Conservation (phyloP, 2,329 filamentous ascomycete genomes). For the Ophiostoma novo-ulmi region DNA sequence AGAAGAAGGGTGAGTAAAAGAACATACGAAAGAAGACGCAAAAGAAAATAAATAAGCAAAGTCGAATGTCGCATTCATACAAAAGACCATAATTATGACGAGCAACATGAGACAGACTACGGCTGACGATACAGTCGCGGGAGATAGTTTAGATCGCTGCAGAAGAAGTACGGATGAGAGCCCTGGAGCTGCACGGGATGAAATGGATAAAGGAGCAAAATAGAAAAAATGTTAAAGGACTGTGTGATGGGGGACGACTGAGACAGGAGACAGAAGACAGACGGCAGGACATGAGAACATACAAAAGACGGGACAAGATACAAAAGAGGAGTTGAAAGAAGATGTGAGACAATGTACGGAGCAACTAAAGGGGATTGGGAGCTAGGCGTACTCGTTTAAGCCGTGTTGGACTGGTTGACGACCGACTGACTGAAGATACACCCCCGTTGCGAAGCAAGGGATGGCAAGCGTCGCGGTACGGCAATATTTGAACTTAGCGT, state of each 20-base stretch:
- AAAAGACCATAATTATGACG: neutral
- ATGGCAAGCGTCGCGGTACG: neutral
- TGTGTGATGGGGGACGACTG: neutral
- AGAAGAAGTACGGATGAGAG: neutral
- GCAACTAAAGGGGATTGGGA: neutral
- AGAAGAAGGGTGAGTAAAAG: neutral
- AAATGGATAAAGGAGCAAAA: neutral
- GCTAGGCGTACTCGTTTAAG: no score
- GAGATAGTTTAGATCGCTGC: neutral
- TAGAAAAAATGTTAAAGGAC: neutral
- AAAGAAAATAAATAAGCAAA: neutral
- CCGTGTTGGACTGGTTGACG: no score
- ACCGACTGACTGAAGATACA: neutral
- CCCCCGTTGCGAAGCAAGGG: slow-evolving; percentile 5
- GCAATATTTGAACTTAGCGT: neutral
- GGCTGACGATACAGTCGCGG: neutral
- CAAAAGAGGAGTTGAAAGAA: neutral
- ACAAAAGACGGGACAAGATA: neutral
- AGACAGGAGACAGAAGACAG: neutral
- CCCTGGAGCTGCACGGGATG: neutral
- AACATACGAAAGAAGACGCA: no score
- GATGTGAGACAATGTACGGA: neutral
- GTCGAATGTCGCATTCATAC: neutral
- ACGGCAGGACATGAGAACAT: neutral
- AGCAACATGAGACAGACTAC: neutral